Percentiles rank a stretch among this genome's conserved stretches.
These are phyloP conservation scores for Lizonia empirigonia DNA, from an alignment of 2,329 filamentous ascomycete species.

Conservation along the genomic window DNA sequence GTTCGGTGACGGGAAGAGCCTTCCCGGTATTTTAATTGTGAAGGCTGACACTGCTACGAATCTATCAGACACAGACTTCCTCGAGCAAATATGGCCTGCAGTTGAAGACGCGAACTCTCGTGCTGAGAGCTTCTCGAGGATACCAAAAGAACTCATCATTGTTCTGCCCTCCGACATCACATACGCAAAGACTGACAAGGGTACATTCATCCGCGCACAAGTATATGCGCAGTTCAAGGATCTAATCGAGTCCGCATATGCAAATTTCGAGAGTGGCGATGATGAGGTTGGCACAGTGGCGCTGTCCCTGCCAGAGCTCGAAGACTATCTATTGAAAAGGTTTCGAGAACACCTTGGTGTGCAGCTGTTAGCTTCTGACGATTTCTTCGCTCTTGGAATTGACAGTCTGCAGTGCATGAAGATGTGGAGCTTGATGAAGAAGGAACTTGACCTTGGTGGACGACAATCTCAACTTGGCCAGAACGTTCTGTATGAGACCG, in stretches of 20 bases:
- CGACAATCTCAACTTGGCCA: conserved; percentile 52
- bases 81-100: conserved; percentile 57
- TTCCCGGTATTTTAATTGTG: conserved; percentile 62
- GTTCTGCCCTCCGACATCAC: conserved; percentile 53
- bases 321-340: conserved; percentile 31
- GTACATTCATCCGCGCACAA: conserved; percentile 60
- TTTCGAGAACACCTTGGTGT: conserved; percentile 29
- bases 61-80: conserved; percentile 53
- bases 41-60: conserved; percentile 53
- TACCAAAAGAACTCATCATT: conserved; percentile 60
- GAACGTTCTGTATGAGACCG: conserved; percentile 66
- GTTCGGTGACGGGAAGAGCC: conserved; percentile 60
- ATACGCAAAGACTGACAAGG: conserved; percentile 63
- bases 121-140: conserved; percentile 59
- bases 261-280: conserved; percentile 29
- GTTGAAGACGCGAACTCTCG: conserved; percentile 59
- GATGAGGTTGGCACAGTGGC: conserved; percentile 26
- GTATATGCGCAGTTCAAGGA: conserved; percentile 57
- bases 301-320: conserved; percentile 39
- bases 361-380: conserved; percentile 46
- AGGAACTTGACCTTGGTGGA: conserved; percentile 57
- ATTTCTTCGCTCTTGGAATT: conserved; percentile 64
- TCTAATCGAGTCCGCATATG: conserved; percentile 56
- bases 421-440: conserved; percentile 59
- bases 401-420: conserved; percentile 65